These are phyloP conservation scores for Cryptosporidium ryanae DNA, from an alignment of 169 alveolate genomes.

Conservation along the genomic window DNA sequence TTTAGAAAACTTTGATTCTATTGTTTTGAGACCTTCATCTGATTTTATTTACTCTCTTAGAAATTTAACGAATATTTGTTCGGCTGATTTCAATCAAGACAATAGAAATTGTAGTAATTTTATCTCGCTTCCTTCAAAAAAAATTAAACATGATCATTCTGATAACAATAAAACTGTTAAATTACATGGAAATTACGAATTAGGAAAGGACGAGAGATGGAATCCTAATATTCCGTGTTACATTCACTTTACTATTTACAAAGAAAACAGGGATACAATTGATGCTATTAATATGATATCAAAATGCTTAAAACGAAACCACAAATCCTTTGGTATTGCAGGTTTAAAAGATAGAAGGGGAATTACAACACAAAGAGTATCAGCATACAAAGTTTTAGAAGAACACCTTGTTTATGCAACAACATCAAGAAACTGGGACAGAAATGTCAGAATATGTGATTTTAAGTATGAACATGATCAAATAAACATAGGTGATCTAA, in stretches of 20 bases:
- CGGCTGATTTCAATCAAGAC: background rate
- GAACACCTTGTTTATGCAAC: conserved; percentile 80
- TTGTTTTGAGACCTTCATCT: conserved; percentile 48
- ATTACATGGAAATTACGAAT: background rate
- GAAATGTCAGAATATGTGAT: conserved; percentile 85
- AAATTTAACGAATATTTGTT: background rate
- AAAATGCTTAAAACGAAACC: conserved; percentile 84
- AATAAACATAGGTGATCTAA: conserved; percentile 88
- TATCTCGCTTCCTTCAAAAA: background rate
- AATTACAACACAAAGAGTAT: conserved; percentile 88
- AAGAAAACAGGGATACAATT: conserved; percentile 91
- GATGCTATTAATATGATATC: conserved; percentile 90
- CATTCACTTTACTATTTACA: conserved; percentile 83
- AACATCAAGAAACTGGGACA: conserved; percentile 80
- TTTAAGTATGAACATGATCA: conserved; percentile 84
- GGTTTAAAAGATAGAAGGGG: conserved; percentile 95
- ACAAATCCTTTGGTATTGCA: conserved; percentile 86
- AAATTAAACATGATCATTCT: background rate
- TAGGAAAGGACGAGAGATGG: conserved; percentile 59
- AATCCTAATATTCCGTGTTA: conserved; percentile 70
- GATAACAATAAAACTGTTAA: background rate
- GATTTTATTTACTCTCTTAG: conserved; percentile 47
- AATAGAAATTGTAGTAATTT: background rate
- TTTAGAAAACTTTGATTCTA: conserved; percentile 1
- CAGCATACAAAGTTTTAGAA: conserved; percentile 77